Evolutionary conservation across 1,139 yeast genomes (phyloP).

Genomic region (Candida sanyaensis): DNA sequence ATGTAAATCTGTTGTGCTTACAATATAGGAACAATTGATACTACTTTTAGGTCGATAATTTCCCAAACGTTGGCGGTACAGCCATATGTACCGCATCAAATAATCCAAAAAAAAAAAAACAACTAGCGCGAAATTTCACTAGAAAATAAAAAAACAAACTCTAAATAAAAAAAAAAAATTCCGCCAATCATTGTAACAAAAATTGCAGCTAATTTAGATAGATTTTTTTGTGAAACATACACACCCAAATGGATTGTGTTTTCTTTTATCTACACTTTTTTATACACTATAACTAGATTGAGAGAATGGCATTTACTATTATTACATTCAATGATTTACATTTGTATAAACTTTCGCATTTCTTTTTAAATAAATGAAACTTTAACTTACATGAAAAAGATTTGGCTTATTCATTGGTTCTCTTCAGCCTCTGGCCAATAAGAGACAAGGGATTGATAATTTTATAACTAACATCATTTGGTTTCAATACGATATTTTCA

Average conservation of each 20-base stretch:
- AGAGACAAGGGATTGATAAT: constrained; percentile 1
- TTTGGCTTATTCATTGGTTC: neutral
- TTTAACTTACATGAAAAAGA: neutral
- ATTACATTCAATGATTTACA: neutral
- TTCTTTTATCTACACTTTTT: too few relatives aligned
- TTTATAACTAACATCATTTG: neutral
- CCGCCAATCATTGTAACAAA: neutral
- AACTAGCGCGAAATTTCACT: neutral
- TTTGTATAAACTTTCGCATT: neutral
- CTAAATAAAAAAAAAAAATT: neutral
- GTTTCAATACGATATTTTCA: constrained; percentile 1
- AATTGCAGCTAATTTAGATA: neutral
- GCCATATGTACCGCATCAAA: too few relatives aligned
- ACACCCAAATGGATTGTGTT: neutral
- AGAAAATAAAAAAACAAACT: too few relatives aligned
- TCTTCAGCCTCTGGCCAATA: neutral
- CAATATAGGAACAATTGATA: too few relatives aligned
- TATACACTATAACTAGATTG: too few relatives aligned
- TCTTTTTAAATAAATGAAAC: constrained; percentile 1
- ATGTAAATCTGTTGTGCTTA: too few relatives aligned
- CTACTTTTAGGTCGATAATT: too few relatives aligned
- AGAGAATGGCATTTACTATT: neutral
- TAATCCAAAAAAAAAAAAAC: neutral
- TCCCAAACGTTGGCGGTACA: too few relatives aligned
- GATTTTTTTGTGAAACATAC: neutral